Conservation (phyloP, 768 basidiomycete species). For the Lactifluus hygrophoroides region DNA sequence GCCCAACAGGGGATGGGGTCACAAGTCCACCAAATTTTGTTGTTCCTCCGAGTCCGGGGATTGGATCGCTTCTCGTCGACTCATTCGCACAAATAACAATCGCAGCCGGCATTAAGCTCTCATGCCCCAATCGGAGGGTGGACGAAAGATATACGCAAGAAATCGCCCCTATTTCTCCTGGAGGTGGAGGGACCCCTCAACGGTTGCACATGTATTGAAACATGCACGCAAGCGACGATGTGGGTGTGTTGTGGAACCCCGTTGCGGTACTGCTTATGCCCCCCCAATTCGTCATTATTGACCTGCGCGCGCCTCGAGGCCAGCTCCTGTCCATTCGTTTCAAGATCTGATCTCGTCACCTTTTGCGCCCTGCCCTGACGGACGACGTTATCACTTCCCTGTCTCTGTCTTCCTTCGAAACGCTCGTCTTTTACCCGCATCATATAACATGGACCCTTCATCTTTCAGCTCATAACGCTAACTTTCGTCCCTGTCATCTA, state of each 20-base stretch:
- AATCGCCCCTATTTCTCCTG: conserved; percentile 2
- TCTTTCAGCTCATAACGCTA: background rate
- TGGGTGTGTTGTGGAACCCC: background rate
- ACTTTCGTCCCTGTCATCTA: conserved; percentile 1
- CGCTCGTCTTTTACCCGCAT: background rate
- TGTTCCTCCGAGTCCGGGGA: background rate
- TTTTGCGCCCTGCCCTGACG: conserved; percentile 12
- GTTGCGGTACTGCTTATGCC: conserved; percentile 9
- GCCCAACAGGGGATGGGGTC: too few species aligned
- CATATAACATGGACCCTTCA: conserved; percentile 9
- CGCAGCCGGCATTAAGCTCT: conserved; percentile 5
- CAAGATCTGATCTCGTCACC: conserved; percentile 13
- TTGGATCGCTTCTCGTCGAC: background rate
- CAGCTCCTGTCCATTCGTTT: background rate
- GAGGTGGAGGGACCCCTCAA: too few species aligned
- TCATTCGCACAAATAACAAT: background rate
- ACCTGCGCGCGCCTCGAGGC: conserved; percentile 8
- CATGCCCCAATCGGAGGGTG: background rate
- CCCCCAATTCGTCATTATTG: background rate
- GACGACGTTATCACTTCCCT: conserved; percentile 11
- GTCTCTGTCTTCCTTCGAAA: background rate
- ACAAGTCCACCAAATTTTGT: background rate
- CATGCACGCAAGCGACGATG: background rate
- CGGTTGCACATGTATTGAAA: background rate
- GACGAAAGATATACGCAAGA: background rate